Conservation (phyloP, 768 basidiomycete genomes). For the Leccinum disarticulatum region DNA sequence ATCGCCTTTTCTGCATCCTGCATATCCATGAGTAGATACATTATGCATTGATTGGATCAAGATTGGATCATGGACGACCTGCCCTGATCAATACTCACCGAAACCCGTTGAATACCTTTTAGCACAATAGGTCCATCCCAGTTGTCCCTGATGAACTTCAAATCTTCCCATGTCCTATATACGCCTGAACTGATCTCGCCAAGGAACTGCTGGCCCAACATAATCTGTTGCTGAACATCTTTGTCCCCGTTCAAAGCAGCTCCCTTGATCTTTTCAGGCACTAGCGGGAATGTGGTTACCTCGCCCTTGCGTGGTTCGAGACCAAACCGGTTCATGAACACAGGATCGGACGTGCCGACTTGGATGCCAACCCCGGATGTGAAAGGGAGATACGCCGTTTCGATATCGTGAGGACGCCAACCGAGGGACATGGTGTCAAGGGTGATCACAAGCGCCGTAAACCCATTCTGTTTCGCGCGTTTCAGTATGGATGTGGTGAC, state of each 20-base stretch:
- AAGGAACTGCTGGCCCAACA: constrained; percentile 63
- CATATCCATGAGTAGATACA: background rate
- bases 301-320: constrained; percentile 41
- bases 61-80: background rate
- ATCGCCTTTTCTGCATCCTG: constrained; percentile 54
- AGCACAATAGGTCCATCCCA: constrained; percentile 79
- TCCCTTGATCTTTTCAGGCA: constrained; percentile 44
- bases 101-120: constrained; percentile 72
- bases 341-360: constrained; percentile 72
- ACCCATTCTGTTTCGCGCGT: constrained; percentile 66
- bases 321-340: constrained; percentile 63
- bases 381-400: constrained; percentile 65
- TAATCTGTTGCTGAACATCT: constrained; percentile 34
- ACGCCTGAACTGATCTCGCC: constrained; percentile 60
- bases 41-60: background rate
- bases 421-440: constrained; percentile 73
- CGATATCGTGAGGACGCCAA: constrained; percentile 77
- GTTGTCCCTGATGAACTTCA: constrained; percentile 63
- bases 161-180: constrained; percentile 69
- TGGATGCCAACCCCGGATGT: constrained; percentile 63
- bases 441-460: constrained; percentile 72
- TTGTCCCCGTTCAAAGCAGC: constrained; percentile 49
- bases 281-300: constrained; percentile 57
- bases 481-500: constrained; percentile 62
- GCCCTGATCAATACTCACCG: constrained; percentile 40